A percentile compares a stretch with the other conserved stretches of the same genome.
Evolutionary conservation across 305 asterid species (phyloP).

Genomic region (Fraxinus albicans): DNA sequence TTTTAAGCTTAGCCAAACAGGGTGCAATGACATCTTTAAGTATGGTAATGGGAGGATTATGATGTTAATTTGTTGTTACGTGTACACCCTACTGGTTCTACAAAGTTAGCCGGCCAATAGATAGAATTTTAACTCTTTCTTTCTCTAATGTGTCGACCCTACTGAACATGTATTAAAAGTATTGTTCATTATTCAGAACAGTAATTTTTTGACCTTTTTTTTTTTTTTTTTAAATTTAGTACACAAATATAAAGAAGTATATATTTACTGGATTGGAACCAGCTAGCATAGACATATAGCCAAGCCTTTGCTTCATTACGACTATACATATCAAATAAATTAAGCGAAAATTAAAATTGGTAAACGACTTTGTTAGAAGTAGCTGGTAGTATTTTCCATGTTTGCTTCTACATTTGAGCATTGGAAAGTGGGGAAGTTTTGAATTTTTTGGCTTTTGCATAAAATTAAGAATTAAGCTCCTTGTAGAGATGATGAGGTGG

Average conservation of each 20-base stretch:
- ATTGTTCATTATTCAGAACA: background rate
- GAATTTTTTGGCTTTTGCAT: background rate
- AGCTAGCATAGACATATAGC: background rate
- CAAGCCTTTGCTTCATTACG: too few relatives aligned
- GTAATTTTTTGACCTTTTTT: background rate
- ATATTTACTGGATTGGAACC: background rate
- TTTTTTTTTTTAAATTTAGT: background rate
- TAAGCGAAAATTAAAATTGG: background rate
- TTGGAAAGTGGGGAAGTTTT: background rate
- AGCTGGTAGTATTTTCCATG: background rate
- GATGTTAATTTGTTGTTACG: background rate
- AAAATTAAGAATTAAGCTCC: too few relatives aligned
- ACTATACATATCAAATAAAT: background rate
- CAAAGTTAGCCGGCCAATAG: background rate
- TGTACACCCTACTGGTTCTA: background rate
- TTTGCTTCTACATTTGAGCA: background rate
- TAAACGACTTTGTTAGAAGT: background rate
- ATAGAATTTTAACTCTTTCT: background rate
- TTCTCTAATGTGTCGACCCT: background rate
- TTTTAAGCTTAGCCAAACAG: background rate
- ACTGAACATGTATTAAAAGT: background rate
- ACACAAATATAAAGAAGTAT: background rate
- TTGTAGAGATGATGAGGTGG: too few relatives aligned
- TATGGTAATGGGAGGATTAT: background rate
- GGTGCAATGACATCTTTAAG: background rate